These are phyloP conservation scores for Pseudomassariella vexata DNA, from an alignment of 2,329 filamentous ascomycete genomes.

Conservation along the genomic window DNA sequence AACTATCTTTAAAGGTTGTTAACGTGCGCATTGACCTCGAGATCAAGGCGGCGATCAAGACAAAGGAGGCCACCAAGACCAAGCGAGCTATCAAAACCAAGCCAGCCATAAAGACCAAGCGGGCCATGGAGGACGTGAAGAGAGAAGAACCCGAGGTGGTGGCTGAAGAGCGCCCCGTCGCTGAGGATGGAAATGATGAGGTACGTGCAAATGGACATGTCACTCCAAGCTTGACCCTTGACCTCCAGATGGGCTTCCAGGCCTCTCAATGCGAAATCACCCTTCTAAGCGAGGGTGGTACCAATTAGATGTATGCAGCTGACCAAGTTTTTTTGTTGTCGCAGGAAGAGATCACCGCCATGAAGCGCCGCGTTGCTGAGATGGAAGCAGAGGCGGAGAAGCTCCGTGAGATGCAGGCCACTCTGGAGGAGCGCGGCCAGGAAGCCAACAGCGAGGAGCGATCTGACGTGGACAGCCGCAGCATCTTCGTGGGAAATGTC, in stretches of 20 bases:
- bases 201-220: slow-evolving; percentile 28
- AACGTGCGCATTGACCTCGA: too few species aligned
- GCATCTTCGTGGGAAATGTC: slow-evolving; percentile 97
- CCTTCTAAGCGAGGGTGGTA: slow-evolving; percentile 6
- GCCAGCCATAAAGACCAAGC: too few species aligned
- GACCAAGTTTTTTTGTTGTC: slow-evolving; percentile 11
- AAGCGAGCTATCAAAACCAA: too few species aligned
- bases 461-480: slow-evolving; percentile 90
- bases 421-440: slow-evolving; percentile 77
- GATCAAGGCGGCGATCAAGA: too few species aligned
- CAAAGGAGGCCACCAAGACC: too few species aligned
- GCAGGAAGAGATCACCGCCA: slow-evolving; percentile 75
- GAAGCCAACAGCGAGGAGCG: slow-evolving; percentile 78
- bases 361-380: slow-evolving; percentile 81
- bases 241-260: slow-evolving; percentile 11
- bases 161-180: slow-evolving; percentile 26
- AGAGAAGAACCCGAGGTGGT: slow-evolving; percentile 21
- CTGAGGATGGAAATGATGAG: slow-evolving; percentile 41
- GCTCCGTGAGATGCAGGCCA: slow-evolving; percentile 80
- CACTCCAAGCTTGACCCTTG: slow-evolving; percentile 5
- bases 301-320: slow-evolving; percentile 13
- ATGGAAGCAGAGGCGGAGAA: slow-evolving; percentile 89
- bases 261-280: slow-evolving; percentile 10
- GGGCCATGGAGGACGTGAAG: slow-evolving; percentile 23
- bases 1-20: too few species aligned